Base-by-base conservation (phyloP, 208 protist genomes). In the Trypanosoma conorhini region DNA sequence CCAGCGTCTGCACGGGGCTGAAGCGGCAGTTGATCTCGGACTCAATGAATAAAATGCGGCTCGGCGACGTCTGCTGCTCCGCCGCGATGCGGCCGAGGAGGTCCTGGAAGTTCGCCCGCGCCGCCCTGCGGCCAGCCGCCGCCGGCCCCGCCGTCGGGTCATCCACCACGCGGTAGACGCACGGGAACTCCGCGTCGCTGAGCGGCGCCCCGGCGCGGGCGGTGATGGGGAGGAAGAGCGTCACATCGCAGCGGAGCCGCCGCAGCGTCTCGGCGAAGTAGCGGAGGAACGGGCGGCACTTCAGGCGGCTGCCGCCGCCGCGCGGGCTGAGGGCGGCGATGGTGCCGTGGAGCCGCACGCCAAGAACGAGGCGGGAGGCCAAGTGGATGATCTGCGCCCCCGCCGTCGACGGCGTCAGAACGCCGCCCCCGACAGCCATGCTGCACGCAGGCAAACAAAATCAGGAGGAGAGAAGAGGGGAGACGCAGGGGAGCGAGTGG, bases 21-120 rank as follows among this genome's bases (percentile, higher is more conserved):
- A 83, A 93, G 35, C 90, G 87, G 54, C 91, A 92, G 74, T 92
- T 93, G 21, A 95, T 78, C 74, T 95, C 87, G 7, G 82, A 69
- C 63, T 95, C 90, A n/a, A 95, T 68, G 60, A 93, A 92, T 15
- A 95, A 66, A n/a, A 95, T 80, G 35, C 87, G 87, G 13, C 48
- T 57, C 4, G 79, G 69, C 9, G 73, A 73, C 26, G 72, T 75
- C n/a, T 81, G 65, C 22, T 72, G 59, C 26, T 76, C 74, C 17
- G 74, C 61, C 1, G 84, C 81, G 5, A 80, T 50, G n/a, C 66
- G 72, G 56, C 62, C 63, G 24, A 94, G 78, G 67, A 79, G 88
- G 44, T 85, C 72, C 12, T 79, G 78, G 81, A 91, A 94, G 74
- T 92, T 92, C 30, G 67, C 64, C 13, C 77, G 66, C 17, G 82